Evolutionary conservation across 768 basidiomycete species (phyloP), one percentile per base, ranked within the genome.

Genomic region (Suillus clintonianus): DNA sequence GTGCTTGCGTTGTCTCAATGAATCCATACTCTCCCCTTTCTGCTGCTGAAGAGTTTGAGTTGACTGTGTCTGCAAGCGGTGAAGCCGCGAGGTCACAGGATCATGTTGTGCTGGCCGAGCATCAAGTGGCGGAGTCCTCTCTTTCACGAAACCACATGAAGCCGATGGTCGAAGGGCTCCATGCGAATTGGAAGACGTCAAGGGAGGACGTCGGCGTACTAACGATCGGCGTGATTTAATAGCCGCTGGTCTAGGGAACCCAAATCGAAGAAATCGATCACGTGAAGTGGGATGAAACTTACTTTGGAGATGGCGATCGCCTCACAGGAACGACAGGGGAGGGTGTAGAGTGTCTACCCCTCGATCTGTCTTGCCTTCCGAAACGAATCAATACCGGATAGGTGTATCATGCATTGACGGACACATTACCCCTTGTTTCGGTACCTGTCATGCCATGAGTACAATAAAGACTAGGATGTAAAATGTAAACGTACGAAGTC

Each of bases 231-330:
- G 56, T 19, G 24, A 3, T 30, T 8, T 41, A 6, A 4, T 19
- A 57, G n/a, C 17, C 24, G 17, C 4, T 27, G 56, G 56, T 57
- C 37, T 57, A n/a, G 39, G 11, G 19, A 41, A 41, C 10, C 9
- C 15, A 39, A 39, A 10, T 17, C 27, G 22, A 37, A 37, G 36
- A 36, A 37, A 4, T 27, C 4, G 17, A 41, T 57, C 37, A 27
- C 56, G 17, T 57, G 56, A 10, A 41, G 56, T 30, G 6, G 56
- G 41, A 17, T 53, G 30, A 19, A 19, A 3, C 56, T 57, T 41
- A 57, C 56, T 57, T 57, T 1, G 56, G 56, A 41, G 56, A 57
- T 57, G 56, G 56, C 6, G 56, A 57, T 27, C 56, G 56, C 11
- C 56, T 41, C 17, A 57, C 15, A 13, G 17, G 56, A 41, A 57